Evolutionary conservation across 1,139 yeast genomes (phyloP).

Genomic region (Yamadazyma pseudoaaseri): DNA sequence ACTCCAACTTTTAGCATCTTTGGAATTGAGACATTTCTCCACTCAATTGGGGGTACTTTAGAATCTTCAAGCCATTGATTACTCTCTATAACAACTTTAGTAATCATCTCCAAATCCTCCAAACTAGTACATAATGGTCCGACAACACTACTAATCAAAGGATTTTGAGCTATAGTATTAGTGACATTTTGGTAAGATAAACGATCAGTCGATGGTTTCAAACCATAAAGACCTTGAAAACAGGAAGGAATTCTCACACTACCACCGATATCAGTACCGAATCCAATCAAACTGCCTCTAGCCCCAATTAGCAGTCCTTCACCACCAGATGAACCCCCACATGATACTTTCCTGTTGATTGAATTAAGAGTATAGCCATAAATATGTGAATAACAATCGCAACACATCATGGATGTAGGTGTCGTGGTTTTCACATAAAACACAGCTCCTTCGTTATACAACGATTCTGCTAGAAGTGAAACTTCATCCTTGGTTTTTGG

Average conservation of each 20-base stretch:
- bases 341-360: slow-evolving; percentile 22
- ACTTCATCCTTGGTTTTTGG: slow-evolving; percentile 13
- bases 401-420: slow-evolving; percentile 18
- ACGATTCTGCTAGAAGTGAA: slow-evolving; percentile 15
- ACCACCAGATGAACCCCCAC: slow-evolving; percentile 38
- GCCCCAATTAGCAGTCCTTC: slow-evolving; percentile 33
- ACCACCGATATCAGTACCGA: slow-evolving; percentile 62
- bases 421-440: slow-evolving; percentile 3
- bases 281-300: slow-evolving; percentile 43
- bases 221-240: slow-evolving; percentile 9
- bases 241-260: slow-evolving; percentile 42
- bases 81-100: slow-evolving; percentile 14
- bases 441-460: slow-evolving; percentile 14
- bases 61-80: slow-evolving; percentile 20
- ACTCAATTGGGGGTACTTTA: slow-evolving; percentile 16
- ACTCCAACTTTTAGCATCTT: slow-evolving; percentile 9
- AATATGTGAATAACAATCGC: slow-evolving; percentile 28
- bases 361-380: slow-evolving; percentile 31
- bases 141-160: slow-evolving; percentile 22
- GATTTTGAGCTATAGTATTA: slow-evolving; percentile 13
- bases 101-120: slow-evolving; percentile 24
- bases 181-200: slow-evolving; percentile 13
- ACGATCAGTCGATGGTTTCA: slow-evolving; percentile 9
- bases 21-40: slow-evolving; percentile 9
- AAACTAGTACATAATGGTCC: slow-evolving; percentile 34